phyloP scores from a whole-genome alignment of 2,329 filamentous ascomycete species.

The Hypoxylon sp. region DNA sequence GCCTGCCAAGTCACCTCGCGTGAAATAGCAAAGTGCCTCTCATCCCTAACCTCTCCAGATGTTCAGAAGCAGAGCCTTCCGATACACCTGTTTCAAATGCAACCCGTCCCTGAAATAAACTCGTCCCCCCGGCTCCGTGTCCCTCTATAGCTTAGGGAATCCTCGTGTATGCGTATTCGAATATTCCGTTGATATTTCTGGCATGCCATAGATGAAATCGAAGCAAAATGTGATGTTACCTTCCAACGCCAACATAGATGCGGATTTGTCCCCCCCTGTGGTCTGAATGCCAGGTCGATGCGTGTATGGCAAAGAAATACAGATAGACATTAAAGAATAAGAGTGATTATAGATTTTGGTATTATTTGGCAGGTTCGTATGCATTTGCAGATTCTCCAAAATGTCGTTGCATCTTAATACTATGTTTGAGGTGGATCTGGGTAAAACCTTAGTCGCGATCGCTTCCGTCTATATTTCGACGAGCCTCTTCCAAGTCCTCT shows the following conservation, averaged over 20 bases:
- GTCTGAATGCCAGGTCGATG: conserved; percentile 26
- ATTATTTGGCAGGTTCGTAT: neutral
- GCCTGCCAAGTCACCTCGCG: conserved; percentile 8
- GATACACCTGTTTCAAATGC: conserved; percentile 28
- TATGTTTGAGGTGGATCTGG: neutral
- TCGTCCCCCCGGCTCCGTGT: conserved; percentile 4
- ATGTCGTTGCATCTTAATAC: conserved; percentile 1
- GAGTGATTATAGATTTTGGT: conserved; percentile 12
- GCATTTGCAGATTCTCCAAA: conserved; percentile 9
- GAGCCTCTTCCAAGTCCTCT: conserved; percentile 60
- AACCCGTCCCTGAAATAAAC: conserved; percentile 14
- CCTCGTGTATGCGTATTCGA: conserved; percentile 18
- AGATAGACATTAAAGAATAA: conserved; percentile 31
- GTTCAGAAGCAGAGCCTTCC: conserved; percentile 23
- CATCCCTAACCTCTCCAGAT: conserved; percentile 26
- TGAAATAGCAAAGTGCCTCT: conserved; percentile 11
- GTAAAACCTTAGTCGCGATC: conserved; percentile 16
- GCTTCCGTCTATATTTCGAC: conserved; percentile 37
- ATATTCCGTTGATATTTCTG: conserved; percentile 20
- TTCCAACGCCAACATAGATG: conserved; percentile 41
- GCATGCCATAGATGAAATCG: conserved; percentile 24
- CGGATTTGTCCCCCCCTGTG: conserved; percentile 16
- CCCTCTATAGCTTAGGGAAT: conserved; percentile 16
- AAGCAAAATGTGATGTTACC: conserved; percentile 22
- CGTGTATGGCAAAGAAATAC: conserved; percentile 20